These are phyloP conservation scores for Lasiodiplodia citricola DNA, from an alignment of 2,329 filamentous ascomycete species.

Conservation along the genomic window DNA sequence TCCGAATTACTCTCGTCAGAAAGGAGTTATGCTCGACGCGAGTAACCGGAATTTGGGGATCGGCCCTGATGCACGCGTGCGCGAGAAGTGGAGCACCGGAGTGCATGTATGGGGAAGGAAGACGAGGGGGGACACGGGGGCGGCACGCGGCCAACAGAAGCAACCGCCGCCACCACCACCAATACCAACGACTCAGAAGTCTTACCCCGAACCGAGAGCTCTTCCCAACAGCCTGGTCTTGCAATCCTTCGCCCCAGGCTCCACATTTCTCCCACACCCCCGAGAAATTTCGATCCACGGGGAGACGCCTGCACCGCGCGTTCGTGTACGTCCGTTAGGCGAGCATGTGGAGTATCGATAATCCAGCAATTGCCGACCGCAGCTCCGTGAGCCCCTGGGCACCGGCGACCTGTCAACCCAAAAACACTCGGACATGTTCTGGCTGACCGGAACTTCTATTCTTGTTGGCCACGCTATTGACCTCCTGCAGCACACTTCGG, in stretches of 20 bases:
- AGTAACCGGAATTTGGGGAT: neutral
- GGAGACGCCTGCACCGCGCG: neutral
- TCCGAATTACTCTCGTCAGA: neutral
- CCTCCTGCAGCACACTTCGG: neutral
- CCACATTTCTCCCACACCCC: neutral
- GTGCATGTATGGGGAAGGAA: neutral
- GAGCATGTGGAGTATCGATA: conserved; percentile 24
- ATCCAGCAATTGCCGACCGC: neutral
- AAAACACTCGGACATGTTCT: neutral
- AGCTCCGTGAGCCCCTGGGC: conserved; percentile 6
- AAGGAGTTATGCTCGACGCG: neutral
- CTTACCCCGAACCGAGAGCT: neutral
- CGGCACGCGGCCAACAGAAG: neutral
- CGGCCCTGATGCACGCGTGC: neutral
- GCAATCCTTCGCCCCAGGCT: neutral
- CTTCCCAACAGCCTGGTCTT: neutral
- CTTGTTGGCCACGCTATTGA: neutral
- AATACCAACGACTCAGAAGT: neutral
- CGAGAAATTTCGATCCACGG: conserved; percentile 16
- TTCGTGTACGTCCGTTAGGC: conserved; percentile 2
- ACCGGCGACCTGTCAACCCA: neutral
- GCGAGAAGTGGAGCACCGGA: neutral
- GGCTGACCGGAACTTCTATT: neutral
- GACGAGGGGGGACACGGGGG: neutral
- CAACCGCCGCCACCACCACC: neutral